Base-by-base conservation (phyloP, 2,329 filamentous ascomycete species). In the Emergomyces orientalis region DNA sequence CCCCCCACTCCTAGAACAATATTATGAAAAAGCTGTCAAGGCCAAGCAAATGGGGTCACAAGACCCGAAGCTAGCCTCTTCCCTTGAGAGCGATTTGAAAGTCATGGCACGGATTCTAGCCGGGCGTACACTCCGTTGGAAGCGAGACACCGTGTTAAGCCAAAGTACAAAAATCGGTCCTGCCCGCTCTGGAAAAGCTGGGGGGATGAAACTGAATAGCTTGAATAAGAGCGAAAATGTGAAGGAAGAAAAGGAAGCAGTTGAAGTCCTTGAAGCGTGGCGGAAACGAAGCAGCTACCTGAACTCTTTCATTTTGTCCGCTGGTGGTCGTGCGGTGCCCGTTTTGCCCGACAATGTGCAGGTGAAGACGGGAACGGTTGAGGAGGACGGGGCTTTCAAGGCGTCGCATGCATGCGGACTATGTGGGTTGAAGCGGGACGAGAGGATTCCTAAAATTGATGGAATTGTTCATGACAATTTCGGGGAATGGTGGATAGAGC, bases 401-500 rank as follows among this genome's bases (percentile, higher is more conserved):
- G 88, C 90, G 3, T 79, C 86, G 0, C 88, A 89, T 74, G 80
- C 87, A 0, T 97, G 93, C 76, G 83, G 92, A 59, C 79, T 97
- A 39, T 97, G 93, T 74, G 93, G 93, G 0, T 76, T 97, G 67
- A 94, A 90, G 77, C 81, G 93, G 66, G 91, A 96, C 49, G 93
- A 97, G 77, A 83, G 93, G 59, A 81, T 97, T 13, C 75, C 78
- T 25, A 90, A 87, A 71, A 83, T 94, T 41, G 91, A 96, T 70
- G 79, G 86, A 60, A 82, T 87, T 32, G 85, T 95, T 9, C 87
- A 93, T 69, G 93, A 97, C 74, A 91, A 89, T 32, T 97, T 97
- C 79, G 91, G 91, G 14, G 93, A 97, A 78, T 97, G 91, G 90
- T 97, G 93, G 93, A 81, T 88, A 51, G 91, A 97, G 55, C 88